phyloP scores from a whole-genome alignment of 2,329 filamentous ascomycete genomes.

The Bipolaris zeicola region DNA sequence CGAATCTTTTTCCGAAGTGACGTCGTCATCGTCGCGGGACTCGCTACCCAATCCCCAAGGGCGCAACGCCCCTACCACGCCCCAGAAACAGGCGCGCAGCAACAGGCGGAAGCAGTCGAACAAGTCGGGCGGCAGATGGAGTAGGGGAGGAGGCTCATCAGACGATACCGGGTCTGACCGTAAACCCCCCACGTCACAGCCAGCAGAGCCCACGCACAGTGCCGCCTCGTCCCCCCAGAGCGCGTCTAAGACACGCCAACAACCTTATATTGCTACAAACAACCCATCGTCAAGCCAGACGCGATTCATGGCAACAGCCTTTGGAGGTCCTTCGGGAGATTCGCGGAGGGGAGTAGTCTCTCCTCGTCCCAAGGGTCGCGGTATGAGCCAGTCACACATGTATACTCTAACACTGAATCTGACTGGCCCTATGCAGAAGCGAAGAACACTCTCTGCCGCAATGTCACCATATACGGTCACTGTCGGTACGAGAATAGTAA shows the following conservation, averaged over 20 bases:
- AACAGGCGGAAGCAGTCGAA: slow-evolving; percentile 35
- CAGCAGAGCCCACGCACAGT: slow-evolving; percentile 23
- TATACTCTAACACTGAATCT: slow-evolving; percentile 19
- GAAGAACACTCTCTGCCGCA: slow-evolving; percentile 89
- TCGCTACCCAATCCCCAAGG: slow-evolving; percentile 33
- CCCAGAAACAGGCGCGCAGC: slow-evolving; percentile 36
- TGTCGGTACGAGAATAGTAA: slow-evolving; percentile 86
- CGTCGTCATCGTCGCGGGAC: slow-evolving; percentile 39
- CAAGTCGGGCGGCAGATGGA: slow-evolving; percentile 38
- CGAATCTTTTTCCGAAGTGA: slow-evolving; percentile 37
- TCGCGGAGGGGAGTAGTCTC: slow-evolving; percentile 50
- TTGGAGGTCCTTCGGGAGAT: slow-evolving; percentile 47
- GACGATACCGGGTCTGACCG: slow-evolving; percentile 37
- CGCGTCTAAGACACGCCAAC: slow-evolving; percentile 24
- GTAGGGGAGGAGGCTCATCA: slow-evolving; percentile 33
- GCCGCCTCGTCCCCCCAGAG: slow-evolving; percentile 25
- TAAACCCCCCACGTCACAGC: slow-evolving; percentile 29
- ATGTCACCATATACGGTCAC: slow-evolving; percentile 90
- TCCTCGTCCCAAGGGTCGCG: slow-evolving; percentile 52
- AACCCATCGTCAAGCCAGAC: slow-evolving; percentile 24
- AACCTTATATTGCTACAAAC: slow-evolving; percentile 21
- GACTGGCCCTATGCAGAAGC: slow-evolving; percentile 56
- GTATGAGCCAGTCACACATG: slow-evolving; percentile 33
- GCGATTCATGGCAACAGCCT: slow-evolving; percentile 47
- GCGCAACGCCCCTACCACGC: slow-evolving; percentile 30